Evolutionary conservation across 2,329 filamentous ascomycete species (phyloP).

Genomic region (Zasmidium citrigriseum): DNA sequence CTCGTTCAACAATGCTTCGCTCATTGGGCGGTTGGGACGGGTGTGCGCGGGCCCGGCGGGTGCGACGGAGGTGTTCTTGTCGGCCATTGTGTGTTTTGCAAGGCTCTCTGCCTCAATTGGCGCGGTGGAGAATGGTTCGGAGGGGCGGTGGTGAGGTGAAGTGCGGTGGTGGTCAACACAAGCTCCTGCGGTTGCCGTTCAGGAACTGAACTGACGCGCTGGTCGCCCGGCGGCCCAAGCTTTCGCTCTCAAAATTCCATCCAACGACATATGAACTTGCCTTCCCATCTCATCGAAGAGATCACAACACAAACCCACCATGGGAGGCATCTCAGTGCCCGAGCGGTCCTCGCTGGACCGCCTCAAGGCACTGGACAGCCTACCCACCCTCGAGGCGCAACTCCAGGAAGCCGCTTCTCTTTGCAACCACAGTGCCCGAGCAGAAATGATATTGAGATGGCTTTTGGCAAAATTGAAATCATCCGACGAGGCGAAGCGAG

Average conservation of each 20-base stretch:
- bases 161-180: neutral
- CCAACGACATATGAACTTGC: neutral
- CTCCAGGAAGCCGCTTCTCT: conserved; percentile 29
- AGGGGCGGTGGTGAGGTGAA: neutral
- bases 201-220: neutral
- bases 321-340: conserved; percentile 7
- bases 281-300: neutral
- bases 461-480: conserved; percentile 61
- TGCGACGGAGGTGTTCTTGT: conserved; percentile 52
- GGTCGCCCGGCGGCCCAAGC: conserved; percentile 3
- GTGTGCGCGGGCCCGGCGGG: conserved; percentile 64
- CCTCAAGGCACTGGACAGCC: conserved; percentile 39
- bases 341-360: conserved; percentile 40
- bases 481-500: conserved; percentile 43
- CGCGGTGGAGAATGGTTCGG: neutral
- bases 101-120: neutral
- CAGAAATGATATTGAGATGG: conserved; percentile 68
- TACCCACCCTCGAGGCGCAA: conserved; percentile 27
- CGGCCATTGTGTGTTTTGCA: conserved; percentile 54
- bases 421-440: conserved; percentile 33
- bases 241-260: conserved; percentile 14
- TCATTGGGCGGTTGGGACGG: conserved; percentile 77
- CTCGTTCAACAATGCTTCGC: conserved; percentile 97
- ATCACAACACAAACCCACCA: conserved; percentile 3
- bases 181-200: neutral